These are phyloP conservation scores for Leccinum longicurvipes DNA, from an alignment of 768 basidiomycete genomes.

Conservation along the genomic window DNA sequence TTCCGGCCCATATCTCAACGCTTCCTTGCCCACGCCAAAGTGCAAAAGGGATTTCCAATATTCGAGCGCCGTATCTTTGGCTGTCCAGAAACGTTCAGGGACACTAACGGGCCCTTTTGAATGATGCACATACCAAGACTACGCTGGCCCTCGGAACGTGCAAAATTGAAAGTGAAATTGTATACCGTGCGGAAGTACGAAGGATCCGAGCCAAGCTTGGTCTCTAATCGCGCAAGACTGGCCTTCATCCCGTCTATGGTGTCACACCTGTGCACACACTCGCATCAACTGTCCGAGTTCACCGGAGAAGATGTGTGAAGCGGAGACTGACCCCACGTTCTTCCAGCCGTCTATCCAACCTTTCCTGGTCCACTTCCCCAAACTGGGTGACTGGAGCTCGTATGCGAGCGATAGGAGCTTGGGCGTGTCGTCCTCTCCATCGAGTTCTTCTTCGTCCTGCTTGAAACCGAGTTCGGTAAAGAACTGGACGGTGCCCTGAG, in stretches of 20 bases:
- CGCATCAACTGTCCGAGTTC: conserved; percentile 3
- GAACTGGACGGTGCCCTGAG: conserved; percentile 78
- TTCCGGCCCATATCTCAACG: conserved; percentile 44
- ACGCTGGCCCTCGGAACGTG: conserved; percentile 69
- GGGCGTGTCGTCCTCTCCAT: conserved; percentile 75
- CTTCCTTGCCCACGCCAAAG: conserved; percentile 65
- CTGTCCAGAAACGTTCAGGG: conserved; percentile 32
- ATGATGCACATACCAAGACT: conserved; percentile 57
- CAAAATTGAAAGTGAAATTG: conserved; percentile 77
- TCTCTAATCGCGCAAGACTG: conserved; percentile 51
- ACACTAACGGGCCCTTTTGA: not conserved
- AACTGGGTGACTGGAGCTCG: conserved; percentile 69
- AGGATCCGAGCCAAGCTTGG: conserved; percentile 59
- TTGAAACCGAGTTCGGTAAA: conserved; percentile 40
- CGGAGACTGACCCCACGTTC: conserved; percentile 51
- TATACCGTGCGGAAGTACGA: conserved; percentile 78
- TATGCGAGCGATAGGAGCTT: conserved; percentile 72
- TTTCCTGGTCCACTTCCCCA: conserved; percentile 68
- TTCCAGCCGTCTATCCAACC: conserved; percentile 87
- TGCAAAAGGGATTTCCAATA: conserved; percentile 80
- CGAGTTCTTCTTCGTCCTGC: conserved; percentile 47
- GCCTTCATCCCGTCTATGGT: conserved; percentile 57
- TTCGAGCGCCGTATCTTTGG: conserved; percentile 64
- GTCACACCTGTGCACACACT: conserved; percentile 50
- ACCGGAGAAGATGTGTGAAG: not conserved